Conservation (phyloP, 148 eudicot species). For the Nyssa sinensis region DNA sequence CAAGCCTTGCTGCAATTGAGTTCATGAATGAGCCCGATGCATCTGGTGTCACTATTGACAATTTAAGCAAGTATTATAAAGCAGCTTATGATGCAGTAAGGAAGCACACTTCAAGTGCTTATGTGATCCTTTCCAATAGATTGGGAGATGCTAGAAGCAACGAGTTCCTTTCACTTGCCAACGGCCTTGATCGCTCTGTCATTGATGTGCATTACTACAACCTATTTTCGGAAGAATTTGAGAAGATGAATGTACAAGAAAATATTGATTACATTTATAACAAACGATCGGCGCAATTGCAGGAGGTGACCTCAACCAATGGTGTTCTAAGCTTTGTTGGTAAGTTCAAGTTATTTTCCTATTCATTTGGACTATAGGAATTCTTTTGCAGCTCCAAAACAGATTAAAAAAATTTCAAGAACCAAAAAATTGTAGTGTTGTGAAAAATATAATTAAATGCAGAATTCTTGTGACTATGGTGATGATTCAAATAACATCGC, state of each 20-base stretch:
- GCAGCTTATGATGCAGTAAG: slow-evolving; percentile 40
- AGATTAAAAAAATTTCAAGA: too few relatives aligned
- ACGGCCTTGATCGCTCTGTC: slow-evolving; percentile 20
- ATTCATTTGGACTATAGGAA: too few relatives aligned
- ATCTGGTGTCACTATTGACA: slow-evolving; percentile 27
- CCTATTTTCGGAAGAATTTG: slow-evolving; percentile 19
- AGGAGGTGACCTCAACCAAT: slow-evolving; percentile 6
- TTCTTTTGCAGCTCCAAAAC: too few relatives aligned
- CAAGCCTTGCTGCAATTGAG: slow-evolving; percentile 32
- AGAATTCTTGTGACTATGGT: too few relatives aligned
- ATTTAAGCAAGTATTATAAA: slow-evolving; percentile 28
- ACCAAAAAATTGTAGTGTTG: too few relatives aligned
- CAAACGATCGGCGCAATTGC: slow-evolving; percentile 10
- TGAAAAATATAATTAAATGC: neutral
- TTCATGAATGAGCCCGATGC: slow-evolving; percentile 47
- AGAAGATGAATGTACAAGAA: slow-evolving; percentile 19
- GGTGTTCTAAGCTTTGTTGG: slow-evolving; percentile 27
- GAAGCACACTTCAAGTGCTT: slow-evolving; percentile 33
- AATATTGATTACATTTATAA: slow-evolving; percentile 32
- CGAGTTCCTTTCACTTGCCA: slow-evolving; percentile 40
- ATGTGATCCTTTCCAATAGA: slow-evolving; percentile 41
- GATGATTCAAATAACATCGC: too few relatives aligned
- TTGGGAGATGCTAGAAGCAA: slow-evolving; percentile 21
- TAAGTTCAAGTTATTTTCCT: neutral
- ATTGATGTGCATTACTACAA: slow-evolving; percentile 49